phyloP scores from a whole-genome alignment of 345 rosid species.

The Brassica incana region DNA sequence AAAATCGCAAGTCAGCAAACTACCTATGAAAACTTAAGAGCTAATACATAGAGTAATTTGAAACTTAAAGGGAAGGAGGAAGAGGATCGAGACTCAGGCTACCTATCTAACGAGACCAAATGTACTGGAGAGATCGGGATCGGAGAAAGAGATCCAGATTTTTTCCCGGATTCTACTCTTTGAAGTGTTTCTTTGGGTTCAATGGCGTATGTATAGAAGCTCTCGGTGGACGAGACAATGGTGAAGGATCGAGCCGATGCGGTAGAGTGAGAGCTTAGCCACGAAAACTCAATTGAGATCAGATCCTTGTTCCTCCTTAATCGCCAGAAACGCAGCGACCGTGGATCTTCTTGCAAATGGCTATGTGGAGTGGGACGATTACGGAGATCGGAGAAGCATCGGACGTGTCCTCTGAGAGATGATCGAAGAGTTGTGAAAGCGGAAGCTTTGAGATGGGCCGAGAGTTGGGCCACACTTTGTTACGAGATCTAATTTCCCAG shows the following conservation, averaged over 20 bases:
- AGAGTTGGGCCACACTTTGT: neutral
- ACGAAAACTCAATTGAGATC: conserved; percentile 17
- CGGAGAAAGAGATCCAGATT: conserved; percentile 22
- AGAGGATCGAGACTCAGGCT: conserved; percentile 19
- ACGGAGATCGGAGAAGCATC: conserved; percentile 32
- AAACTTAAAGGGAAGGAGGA: neutral
- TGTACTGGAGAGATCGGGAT: conserved; percentile 30
- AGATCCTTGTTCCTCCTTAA: conserved; percentile 23
- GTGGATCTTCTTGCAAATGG: conserved; percentile 24
- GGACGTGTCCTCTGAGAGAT: conserved; percentile 23
- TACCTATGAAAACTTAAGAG: conserved; percentile 1
- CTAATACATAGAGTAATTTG: neutral
- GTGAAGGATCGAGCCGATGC: conserved; percentile 18
- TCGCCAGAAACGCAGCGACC: neutral
- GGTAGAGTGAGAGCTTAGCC: conserved; percentile 17
- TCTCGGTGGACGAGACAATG: conserved; percentile 23
- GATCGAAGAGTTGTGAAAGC: conserved; percentile 26
- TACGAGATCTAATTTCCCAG: neutral
- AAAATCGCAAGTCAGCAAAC: neutral
- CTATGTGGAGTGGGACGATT: neutral
- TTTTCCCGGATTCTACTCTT: neutral
- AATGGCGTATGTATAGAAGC: neutral
- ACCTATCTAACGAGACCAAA: neutral
- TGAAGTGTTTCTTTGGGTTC: neutral
- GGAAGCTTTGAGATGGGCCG: conserved; percentile 26